These are phyloP conservation scores for Endotrypanum monterogeii DNA, from an alignment of 208 protist species.

Conservation along the genomic window DNA sequence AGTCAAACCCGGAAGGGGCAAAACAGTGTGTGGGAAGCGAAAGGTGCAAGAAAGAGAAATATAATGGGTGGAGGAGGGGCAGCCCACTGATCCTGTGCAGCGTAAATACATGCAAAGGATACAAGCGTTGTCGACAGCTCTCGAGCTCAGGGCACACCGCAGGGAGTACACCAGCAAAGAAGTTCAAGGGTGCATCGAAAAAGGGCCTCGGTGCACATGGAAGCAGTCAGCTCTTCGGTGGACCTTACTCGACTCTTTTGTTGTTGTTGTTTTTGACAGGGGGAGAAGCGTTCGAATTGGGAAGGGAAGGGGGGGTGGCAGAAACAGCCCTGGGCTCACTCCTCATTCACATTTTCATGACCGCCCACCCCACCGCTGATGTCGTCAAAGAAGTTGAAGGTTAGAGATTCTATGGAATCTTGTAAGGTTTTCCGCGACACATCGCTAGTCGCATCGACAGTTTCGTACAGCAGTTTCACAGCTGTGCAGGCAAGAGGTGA, in stretches of 20 bases:
- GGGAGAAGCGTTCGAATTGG: background rate
- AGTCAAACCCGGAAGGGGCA: background rate
- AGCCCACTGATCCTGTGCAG: background rate
- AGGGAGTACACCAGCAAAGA: background rate
- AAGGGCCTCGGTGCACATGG: background rate
- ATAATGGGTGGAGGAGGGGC: background rate
- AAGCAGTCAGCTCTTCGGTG: background rate
- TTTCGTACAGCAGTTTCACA: slow-evolving; percentile 57
- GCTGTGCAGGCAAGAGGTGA: slow-evolving; percentile 34
- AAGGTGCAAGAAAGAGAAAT: background rate
- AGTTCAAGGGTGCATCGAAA: background rate
- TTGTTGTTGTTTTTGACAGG: background rate
- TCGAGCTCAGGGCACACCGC: background rate
- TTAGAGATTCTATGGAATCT: slow-evolving; percentile 38
- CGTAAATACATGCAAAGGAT: background rate
- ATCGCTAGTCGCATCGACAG: slow-evolving; percentile 30
- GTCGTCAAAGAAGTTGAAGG: slow-evolving; percentile 35
- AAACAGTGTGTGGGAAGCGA: background rate
- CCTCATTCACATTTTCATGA: background rate
- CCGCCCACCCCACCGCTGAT: background rate
- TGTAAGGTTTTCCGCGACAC: slow-evolving; percentile 47
- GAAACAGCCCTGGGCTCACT: background rate
- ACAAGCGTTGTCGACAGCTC: background rate
- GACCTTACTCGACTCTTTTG: background rate
- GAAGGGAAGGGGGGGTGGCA: background rate